phyloP scores from a whole-genome alignment of 2,329 filamentous ascomycete species.

The Acephala macrosclerotiorum region DNA sequence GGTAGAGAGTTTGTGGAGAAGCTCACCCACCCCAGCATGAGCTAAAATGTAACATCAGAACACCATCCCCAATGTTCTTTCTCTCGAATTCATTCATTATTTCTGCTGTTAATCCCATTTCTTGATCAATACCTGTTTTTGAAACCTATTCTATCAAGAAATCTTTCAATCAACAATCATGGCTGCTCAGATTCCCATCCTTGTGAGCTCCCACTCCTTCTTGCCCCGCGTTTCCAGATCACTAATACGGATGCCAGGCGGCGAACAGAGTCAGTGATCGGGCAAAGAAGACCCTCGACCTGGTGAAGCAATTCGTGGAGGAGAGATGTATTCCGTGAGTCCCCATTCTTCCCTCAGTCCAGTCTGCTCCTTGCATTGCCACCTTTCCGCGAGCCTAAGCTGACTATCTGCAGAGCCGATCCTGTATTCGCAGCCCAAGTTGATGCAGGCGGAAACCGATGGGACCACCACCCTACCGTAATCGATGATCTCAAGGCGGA shows the following conservation, averaged over 20 bases:
- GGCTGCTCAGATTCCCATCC: conserved; percentile 55
- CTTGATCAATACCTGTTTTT: not conserved
- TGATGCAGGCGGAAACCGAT: conserved; percentile 76
- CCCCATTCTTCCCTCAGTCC: not conserved
- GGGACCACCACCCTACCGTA: conserved; percentile 79
- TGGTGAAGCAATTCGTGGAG: conserved; percentile 95
- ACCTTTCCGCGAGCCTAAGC: conserved; percentile 10
- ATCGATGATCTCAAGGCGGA: conserved; percentile 90
- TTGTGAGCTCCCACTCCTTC: conserved; percentile 46
- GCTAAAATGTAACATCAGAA: conserved; percentile 10
- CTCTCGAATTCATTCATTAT: not conserved
- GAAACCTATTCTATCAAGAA: not conserved
- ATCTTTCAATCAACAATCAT: conserved; percentile 42
- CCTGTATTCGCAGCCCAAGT: conserved; percentile 81
- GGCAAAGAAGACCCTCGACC: conserved; percentile 83
- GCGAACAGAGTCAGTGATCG: conserved; percentile 74
- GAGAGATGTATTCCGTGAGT: conserved; percentile 87
- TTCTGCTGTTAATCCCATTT: conserved; percentile 7
- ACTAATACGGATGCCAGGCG: conserved; percentile 38
- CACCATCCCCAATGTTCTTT: not conserved
- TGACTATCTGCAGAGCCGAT: conserved; percentile 66
- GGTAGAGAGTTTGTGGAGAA: conserved; percentile 23
- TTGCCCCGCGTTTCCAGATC: conserved; percentile 18
- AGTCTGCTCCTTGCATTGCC: conserved; percentile 14
- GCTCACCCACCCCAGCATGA: conserved; percentile 8